Evolutionary conservation across 805 yeast species (phyloP), one percentile per base, ranked within the genome.

Genomic region (Spathaspora girioi): DNA sequence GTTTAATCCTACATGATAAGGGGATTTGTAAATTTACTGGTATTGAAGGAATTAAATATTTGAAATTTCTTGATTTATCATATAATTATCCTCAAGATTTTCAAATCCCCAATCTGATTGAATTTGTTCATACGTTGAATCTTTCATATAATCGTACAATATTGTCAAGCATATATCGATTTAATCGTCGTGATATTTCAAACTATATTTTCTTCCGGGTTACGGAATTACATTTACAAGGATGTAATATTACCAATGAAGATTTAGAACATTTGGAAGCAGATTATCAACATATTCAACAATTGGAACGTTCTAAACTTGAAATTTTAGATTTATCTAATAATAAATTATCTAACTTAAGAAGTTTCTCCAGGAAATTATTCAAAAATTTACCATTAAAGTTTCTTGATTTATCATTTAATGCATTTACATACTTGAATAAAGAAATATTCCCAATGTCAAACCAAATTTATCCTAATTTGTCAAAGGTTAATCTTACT

Each of bases 371-470:
- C 19, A 35, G 49, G 12, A 43, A 31, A 3, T 47, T 52, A 8
- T 52, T 52, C 32, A 40, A n/a, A 5, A 43, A 43, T 6, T 23
- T 52, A 29, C 55, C 55, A 10, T 44, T 54, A 29, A 38, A 40
- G 14, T 46, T 46, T 18, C 48, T 54, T 43, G 53, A 54, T 40
- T 35, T 54, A 15, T 54, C 57, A 11, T 48, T 42, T 27, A 54
- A 54, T 40, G 50, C 47, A 27, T 54, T 54, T 43, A 47, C 42
- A 4, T 54, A 52, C 38, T 35, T 54, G 26, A 54, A 54, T 40
- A 29, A 43, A 40, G 47, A 46, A 10, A 54, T 52, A 38, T 52
- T 54, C 29, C 55, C 57, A n/a, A 17, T 50, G 7, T 8, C 23
- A 10, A 50, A 29, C 8, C 11, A 42, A 15, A 29, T 17, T 3